Evolutionary conservation across 2,329 filamentous ascomycete genomes (phyloP).

Genomic region (Triangularia verruculosa): DNA sequence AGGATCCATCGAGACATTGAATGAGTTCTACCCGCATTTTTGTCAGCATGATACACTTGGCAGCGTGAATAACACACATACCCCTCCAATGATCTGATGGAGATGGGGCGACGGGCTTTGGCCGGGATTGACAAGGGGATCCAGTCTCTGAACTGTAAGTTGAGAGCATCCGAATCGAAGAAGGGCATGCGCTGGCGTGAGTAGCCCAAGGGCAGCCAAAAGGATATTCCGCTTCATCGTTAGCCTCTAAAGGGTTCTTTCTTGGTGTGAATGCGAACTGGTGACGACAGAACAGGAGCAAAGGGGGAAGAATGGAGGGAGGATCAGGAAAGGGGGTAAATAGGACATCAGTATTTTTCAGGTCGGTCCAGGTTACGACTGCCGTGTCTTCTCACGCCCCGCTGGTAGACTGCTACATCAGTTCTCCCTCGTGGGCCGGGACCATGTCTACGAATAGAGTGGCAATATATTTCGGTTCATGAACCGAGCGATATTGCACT

Average conservation of each 20-base stretch:
- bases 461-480: slow-evolving; percentile 23
- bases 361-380: too few species aligned
- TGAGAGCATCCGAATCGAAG: slow-evolving; percentile 47
- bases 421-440: slow-evolving; percentile 16
- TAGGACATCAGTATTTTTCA: not conserved
- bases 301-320: not conserved
- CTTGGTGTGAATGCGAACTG: not conserved
- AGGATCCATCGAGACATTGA: slow-evolving; percentile 43
- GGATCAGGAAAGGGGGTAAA: not conserved
- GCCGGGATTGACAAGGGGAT: slow-evolving; percentile 44
- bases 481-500: slow-evolving; percentile 26
- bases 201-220: slow-evolving; percentile 29
- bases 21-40: slow-evolving; percentile 34
- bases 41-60: slow-evolving; percentile 19
- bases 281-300: not conserved
- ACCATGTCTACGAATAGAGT: slow-evolving; percentile 30
- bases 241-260: not conserved
- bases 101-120: slow-evolving; percentile 52
- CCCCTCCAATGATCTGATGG: slow-evolving; percentile 57
- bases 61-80: slow-evolving; percentile 25
- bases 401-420: not conserved
- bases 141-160: slow-evolving; percentile 47
- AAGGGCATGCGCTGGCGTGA: slow-evolving; percentile 28
- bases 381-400: not conserved
- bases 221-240: not conserved